Base-by-base conservation (phyloP, 345 rosid species). In the Ailanthus altissimus region DNA sequence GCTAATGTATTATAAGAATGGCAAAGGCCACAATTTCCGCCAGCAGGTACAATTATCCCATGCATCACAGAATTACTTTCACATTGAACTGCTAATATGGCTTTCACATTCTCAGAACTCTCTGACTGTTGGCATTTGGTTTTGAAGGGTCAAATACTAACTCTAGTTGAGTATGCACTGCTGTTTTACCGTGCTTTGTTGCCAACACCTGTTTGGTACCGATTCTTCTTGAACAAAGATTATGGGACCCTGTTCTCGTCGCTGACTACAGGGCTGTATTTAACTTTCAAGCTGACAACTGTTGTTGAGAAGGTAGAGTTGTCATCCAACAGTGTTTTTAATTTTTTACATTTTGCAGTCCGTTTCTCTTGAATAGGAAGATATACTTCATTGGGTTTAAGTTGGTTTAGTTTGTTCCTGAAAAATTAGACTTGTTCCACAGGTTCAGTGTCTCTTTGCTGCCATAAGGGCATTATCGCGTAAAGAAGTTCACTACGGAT, bases 181-280 rank as follows among this genome's bases (percentile, higher is more conserved):
- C 86, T 92, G 70, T 71, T 92, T 76, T 94, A 91, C 81, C 98
- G 91, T 78, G 84, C 96, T 16, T 83, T 94, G 78, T 78, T 94
- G 78, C 97, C 98, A 67, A 88, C 97, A 43, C 97, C 98, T 38
- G 94, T 91, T 60, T 94, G 97, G 96, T 92, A 92, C 78, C 93
- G 94, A 59, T 94, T 91, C 87, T 94, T 94, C 81, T 82, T 91
- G 77, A 91, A 90, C 88, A 94, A 90, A 83, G 93, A 92, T 54
- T 90, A 92, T 63, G 97, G 97, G 63, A 94, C 91, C 90, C 86
- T 94, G 70, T 94, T 94, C 83, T 92, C 94, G 5, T 94, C 97
- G 13, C 75, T 92, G 76, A 87, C 87, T 74, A 94, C 97, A 2
- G 97, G 97, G 64, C 79, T 92, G 73, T 94, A 92, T 79, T 85